Base-by-base conservation (phyloP, 2,329 filamentous ascomycete species). In the Colletotrichum scovillei region DNA sequence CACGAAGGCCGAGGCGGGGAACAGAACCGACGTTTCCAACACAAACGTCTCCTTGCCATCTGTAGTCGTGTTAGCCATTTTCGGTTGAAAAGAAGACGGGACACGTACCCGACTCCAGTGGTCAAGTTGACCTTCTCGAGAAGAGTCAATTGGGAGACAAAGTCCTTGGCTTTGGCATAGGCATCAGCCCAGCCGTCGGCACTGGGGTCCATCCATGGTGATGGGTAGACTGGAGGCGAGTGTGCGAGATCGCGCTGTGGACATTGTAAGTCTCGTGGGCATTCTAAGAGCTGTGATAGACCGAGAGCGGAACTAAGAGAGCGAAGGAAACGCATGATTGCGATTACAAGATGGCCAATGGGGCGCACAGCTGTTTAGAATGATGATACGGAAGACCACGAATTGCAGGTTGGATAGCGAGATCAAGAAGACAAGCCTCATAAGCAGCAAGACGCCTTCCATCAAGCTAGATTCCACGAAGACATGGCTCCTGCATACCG, bases 61-160 rank as follows among this genome's bases (percentile, higher is more conserved):
- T 74, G 24, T 1, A 19, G 79, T 78, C 82, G 80, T 84, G n/a
- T 84, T 84, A 38, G 22, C 56, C 3, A 0, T 16, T 1, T 11
- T 32, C 24, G 12, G 2, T 3, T 60, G 75, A 46, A 76, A 74
- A 9, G 67, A 60, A 56, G 5, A 22, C 6, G 5, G 16, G 24
- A 6, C 24, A 84, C 91, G 82, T 84, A 96, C 90, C 95, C 95
- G 75, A 93, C 90, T 81, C 96, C 96, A 0, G 95, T 98, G 3
- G 96, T 98, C 76, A 99, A 82, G 82, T 98, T 98, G 82, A 98
- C 95, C 85, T 98, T 98, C 82, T 98, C 95, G 12, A 91, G 80
- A 46, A 98, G 87, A 0, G 95, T 97, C 83, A 98, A 84, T 80
- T 95, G 91, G 11, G 92, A 93, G 58, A 98, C 95, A 78, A 98